These are phyloP conservation scores for Aureobasidium sp. DNA, from an alignment of 2,329 filamentous ascomycete genomes.

Conservation along the genomic window DNA sequence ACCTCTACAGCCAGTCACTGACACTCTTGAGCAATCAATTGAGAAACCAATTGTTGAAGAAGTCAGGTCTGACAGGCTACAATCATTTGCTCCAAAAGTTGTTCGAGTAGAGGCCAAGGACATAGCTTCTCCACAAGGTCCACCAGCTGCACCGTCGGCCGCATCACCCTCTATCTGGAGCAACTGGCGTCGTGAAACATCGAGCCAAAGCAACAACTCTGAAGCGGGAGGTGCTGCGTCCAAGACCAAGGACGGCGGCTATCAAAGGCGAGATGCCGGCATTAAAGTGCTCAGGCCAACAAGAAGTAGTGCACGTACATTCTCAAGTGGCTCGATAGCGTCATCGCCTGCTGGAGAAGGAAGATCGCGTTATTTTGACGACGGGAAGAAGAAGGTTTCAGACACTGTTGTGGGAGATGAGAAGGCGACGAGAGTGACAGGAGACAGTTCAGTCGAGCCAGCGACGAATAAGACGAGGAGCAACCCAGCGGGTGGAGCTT, in stretches of 20 bases:
- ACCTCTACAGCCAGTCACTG: neutral
- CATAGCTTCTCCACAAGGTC: neutral
- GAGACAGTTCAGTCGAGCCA: slow-evolving; percentile 9
- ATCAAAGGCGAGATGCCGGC: slow-evolving; percentile 61
- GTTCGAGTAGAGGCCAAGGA: slow-evolving; percentile 19
- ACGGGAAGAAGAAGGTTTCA: slow-evolving; percentile 29
- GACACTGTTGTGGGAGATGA: slow-evolving; percentile 14
- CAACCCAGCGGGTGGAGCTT: slow-evolving; percentile 87
- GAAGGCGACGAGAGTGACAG: slow-evolving; percentile 9
- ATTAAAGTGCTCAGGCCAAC: slow-evolving; percentile 88
- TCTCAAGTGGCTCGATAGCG: slow-evolving; percentile 34
- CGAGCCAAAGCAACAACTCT: slow-evolving; percentile 23
- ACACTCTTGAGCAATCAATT: neutral
- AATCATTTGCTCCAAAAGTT: slow-evolving; percentile 21
- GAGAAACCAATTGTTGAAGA: neutral
- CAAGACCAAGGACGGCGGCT: slow-evolving; percentile 52
- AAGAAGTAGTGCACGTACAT: slow-evolving; percentile 52
- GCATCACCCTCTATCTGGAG: slow-evolving; percentile 39
- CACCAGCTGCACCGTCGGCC: slow-evolving; percentile 19
- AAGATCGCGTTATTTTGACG: slow-evolving; percentile 44
- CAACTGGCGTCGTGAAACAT: slow-evolving; percentile 41
- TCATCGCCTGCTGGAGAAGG: slow-evolving; percentile 25
- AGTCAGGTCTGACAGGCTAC: neutral
- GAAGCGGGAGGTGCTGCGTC: slow-evolving; percentile 50
- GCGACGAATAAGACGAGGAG: slow-evolving; percentile 33